phyloP scores from a whole-genome alignment of 2,329 filamentous ascomycete genomes.

The Hymenoscyphus repandus region DNA sequence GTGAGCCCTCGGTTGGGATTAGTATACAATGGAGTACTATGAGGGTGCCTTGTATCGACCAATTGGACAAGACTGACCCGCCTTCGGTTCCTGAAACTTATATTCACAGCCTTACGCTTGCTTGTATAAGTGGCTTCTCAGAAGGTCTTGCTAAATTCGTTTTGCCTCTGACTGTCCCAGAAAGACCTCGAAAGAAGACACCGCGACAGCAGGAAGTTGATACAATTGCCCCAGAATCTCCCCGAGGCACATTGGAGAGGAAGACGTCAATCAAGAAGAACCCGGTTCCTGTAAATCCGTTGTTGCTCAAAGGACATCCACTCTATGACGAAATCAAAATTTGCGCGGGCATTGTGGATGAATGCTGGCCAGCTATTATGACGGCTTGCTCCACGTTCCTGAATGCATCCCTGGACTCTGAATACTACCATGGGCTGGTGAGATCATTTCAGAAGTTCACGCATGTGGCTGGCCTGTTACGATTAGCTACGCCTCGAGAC shows the following conservation, averaged over 20 bases:
- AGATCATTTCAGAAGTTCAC: conserved; percentile 92
- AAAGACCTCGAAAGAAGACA: conserved; percentile 50
- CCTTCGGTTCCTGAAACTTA: conserved; percentile 86
- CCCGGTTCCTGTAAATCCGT: conserved; percentile 77
- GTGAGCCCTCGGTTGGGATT: conserved; percentile 67
- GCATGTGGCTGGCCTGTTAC: conserved; percentile 85
- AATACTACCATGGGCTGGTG: conserved; percentile 89
- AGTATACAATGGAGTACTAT: conserved; percentile 89
- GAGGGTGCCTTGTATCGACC: conserved; percentile 83
- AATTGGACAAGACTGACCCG: conserved; percentile 86
- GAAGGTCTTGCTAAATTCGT: conserved; percentile 93
- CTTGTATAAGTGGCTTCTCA: conserved; percentile 84
- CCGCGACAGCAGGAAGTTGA: conserved; percentile 22
- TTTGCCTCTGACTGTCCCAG: conserved; percentile 82
- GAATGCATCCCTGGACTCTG: conserved; percentile 83
- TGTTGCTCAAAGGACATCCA: conserved; percentile 68
- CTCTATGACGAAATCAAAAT: conserved; percentile 66
- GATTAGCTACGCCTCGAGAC: conserved; percentile 80
- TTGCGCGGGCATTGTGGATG: conserved; percentile 77
- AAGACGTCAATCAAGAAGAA: conserved; percentile 67
- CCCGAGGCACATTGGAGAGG: conserved; percentile 43
- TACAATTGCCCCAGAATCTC: conserved; percentile 18
- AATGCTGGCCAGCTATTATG: conserved; percentile 93
- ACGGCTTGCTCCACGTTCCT: conserved; percentile 94
- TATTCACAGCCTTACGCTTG: conserved; percentile 80